Evolutionary conservation across 129 eudicot species (phyloP), one percentile per base, ranked within the genome.

Genomic region (Flaveria brownii): DNA sequence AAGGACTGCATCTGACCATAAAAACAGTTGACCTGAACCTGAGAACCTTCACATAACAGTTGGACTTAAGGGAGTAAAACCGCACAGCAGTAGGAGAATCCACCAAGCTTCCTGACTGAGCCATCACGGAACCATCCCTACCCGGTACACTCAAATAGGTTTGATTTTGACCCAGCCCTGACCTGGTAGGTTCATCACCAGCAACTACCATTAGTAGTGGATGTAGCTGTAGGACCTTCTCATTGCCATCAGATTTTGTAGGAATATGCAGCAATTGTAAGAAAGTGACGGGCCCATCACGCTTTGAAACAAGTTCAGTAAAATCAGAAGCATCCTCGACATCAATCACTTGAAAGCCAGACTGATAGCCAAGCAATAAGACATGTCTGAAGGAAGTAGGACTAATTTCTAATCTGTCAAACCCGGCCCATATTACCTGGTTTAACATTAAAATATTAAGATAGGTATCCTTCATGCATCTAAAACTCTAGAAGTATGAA

Each of bases 391-490:
- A 86, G 71, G 78, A 72, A 74, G 83, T 72, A 39, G 90, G 75
- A 50, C 82, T 51, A 50, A 74, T 72, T 67, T 86, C 74, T 73
- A 86, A 71, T 70, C 61, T 83, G 85, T 86, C 90, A 59, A 86
- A 86, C 74, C 90, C 84, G 42, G 83, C 90, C 90, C 90, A 86
- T 47, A 63, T 74, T 22, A 86, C 90, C 90, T 86, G 87, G 33
- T 71, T 23, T 63, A 20, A 75, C 70, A 46, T 22, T 18, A 23
- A 25, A 72, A 25, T 63, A 43, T 33, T 78, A 60, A 66, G 66
- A 47, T 45, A 46, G 30, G 9, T 1, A 54, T 57, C 64, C 62
- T 78, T 71, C 71, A 47, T 47, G 71, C 64, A 33, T 60, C 65
- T 41, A 39, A 46, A 61, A 61, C 33, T 60, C 65, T 23, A 50